Percentiles rank a stretch among this genome's conserved stretches.
These are phyloP conservation scores for Chenopodium quinoa DNA, from an alignment of 148 eudicot genomes.

Conservation along the genomic window DNA sequence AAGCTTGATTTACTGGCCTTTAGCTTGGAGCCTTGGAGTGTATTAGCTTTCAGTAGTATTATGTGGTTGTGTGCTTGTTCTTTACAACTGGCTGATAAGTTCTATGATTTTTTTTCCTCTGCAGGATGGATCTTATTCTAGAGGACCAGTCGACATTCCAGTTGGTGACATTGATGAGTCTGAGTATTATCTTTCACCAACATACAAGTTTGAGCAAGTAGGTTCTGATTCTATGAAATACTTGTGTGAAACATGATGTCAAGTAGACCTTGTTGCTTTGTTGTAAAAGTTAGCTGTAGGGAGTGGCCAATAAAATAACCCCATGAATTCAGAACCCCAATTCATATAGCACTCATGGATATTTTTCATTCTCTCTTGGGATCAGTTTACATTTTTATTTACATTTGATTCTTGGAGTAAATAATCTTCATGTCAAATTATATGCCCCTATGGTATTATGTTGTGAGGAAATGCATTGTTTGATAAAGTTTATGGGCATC, in stretches of 20 bases:
- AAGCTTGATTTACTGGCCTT: neutral
- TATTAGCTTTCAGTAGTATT: neutral
- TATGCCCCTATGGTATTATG: neutral
- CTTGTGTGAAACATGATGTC: neutral
- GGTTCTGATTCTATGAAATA: conserved; percentile 19
- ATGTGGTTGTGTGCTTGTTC: conserved; percentile 2
- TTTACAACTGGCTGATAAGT: neutral
- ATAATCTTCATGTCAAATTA: neutral
- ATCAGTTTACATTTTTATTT: neutral
- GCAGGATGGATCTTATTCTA: conserved; percentile 97
- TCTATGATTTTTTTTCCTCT: conserved; percentile 13
- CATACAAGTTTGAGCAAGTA: conserved; percentile 93
- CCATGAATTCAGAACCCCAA: neutral
- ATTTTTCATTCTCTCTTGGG: neutral
- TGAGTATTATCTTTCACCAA: conserved; percentile 75
- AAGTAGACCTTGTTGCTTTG: neutral
- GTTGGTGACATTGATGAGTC: conserved; percentile 69
- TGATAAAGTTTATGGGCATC: neutral
- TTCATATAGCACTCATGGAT: neutral
- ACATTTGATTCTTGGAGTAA: conserved; percentile 4
- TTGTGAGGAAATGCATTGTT: neutral
- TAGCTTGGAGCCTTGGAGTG: neutral
- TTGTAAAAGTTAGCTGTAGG: neutral
- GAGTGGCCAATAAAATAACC: neutral
- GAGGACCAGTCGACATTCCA: conserved; percentile 96